Conservation (phyloP, 208 protist genomes). For the Acanthamoeba quina region DNA sequence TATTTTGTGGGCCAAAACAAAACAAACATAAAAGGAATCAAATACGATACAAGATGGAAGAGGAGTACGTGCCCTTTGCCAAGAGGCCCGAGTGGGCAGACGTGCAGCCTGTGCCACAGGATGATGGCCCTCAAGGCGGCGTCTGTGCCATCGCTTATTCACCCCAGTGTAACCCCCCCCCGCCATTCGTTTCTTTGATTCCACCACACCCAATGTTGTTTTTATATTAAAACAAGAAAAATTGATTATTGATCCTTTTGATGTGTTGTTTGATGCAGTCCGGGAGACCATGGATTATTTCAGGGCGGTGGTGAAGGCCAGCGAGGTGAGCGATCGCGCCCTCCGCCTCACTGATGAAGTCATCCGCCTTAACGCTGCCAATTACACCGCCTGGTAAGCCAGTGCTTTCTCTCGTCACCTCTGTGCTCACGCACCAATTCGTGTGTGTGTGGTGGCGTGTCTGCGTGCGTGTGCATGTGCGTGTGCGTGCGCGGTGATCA, state of each 20-base stretch:
- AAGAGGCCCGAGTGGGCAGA: conserved; percentile 86
- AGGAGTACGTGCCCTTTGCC: conserved; percentile 57
- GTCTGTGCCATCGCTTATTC: conserved; percentile 90
- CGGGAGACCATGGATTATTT: conserved; percentile 90
- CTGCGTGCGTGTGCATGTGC: neutral
- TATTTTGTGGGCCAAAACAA: neutral
- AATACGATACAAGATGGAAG: neutral
- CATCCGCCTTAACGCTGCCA: conserved; percentile 91
- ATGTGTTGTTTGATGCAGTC: conserved; percentile 73
- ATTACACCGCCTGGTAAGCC: conserved; percentile 93
- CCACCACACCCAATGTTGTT: neutral
- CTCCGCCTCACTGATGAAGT: conserved; percentile 88
- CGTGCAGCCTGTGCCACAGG: conserved; percentile 88
- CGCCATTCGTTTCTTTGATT: neutral
- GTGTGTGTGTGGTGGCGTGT: too few relatives aligned
- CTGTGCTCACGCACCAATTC: too few relatives aligned
- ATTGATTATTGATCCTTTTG: conserved; percentile 1
- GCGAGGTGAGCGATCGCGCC: conserved; percentile 85
- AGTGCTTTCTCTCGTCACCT: neutral
- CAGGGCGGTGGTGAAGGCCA: conserved; percentile 85
- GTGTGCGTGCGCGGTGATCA: neutral
- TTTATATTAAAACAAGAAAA: neutral
- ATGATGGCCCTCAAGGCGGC: conserved; percentile 88
- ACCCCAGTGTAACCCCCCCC: conserved; percentile 76
- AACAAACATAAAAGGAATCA: neutral